Base-by-base conservation (phyloP, 108 stramenopile genomes). In the Cafeteria roenbergensis region DNA sequence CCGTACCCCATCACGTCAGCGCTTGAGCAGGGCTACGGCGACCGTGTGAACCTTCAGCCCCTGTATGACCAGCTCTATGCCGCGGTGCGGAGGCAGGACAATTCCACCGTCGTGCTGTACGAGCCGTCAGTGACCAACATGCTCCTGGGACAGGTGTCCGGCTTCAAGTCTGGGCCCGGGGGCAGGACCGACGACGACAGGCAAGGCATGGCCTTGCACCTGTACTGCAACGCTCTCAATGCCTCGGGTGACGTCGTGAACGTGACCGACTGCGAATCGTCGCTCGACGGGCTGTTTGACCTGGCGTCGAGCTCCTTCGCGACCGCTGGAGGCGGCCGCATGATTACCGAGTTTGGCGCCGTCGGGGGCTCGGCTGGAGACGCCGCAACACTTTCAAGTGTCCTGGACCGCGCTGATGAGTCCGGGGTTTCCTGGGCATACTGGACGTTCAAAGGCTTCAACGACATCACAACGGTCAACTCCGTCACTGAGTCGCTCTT, bases 291-390 rank as follows among this genome's bases (percentile, higher is more conserved):
- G 12, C 35, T 63, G 29, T 63, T 42, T 22, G 26, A 38, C 25
- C 56, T 59, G 9, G 20, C 62, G 14, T 1, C 3, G 29, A 54
- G 12, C 8, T 28, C 9, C 64, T n/a, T 31, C 6, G 36, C 68
- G 20, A 55, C 58, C 22, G 28, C 68, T 17, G 67, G 72, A 22
- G 62, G 52, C n/a, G 65, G 56, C 1, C 32, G 28, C 22, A 66
- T 73, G 25, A 68, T 73, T 60, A 73, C 72, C 21, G 72, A 73
- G 60, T 73, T 67, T 25, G 72, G 72, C 27, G 66, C 71, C 22
- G n/a, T 51, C 17, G 66, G 37, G 24, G 37, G 34, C 20, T 8
- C 27, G n/a, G n/a, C n/a, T n/a, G n/a, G n/a, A n/a, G n/a, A n/a
- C n/a, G n/a, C n/a, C n/a, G n/a, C n/a, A n/a, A 20, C n/a, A 24